A percentile compares a stretch with the other conserved stretches of the same genome.
phyloP scores from a whole-genome alignment of 495 filamentous ascomycete species.

The Penicillium pulvis region DNA sequence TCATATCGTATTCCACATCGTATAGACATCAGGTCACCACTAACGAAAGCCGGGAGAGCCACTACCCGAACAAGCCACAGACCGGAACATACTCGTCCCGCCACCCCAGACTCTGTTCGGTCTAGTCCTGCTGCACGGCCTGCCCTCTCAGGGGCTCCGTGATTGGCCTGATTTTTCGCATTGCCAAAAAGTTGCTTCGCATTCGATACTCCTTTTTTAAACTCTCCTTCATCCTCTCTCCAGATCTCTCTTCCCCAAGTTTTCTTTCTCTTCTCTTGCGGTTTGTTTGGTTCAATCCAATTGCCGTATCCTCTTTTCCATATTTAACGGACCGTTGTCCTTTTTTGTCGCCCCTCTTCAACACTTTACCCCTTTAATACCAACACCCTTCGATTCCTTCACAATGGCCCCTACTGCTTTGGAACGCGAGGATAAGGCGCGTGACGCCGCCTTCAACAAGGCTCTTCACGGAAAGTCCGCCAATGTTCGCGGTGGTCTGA shows the following conservation, averaged over 20 bases:
- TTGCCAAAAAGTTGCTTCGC: slow-evolving; percentile 16
- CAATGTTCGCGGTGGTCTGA: slow-evolving; percentile 68
- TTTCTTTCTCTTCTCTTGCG: slow-evolving; percentile 11
- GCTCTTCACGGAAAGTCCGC: slow-evolving; percentile 88
- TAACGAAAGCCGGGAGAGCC: slow-evolving; percentile 13
- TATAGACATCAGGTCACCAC: slow-evolving; percentile 22
- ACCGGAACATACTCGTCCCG: slow-evolving; percentile 16
- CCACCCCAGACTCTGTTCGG: slow-evolving; percentile 15
- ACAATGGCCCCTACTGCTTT: slow-evolving; percentile 73
- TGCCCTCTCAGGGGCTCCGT: slow-evolving; percentile 20
- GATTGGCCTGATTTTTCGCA: slow-evolving; percentile 21
- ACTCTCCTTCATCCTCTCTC: slow-evolving; percentile 8
- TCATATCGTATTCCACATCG: background rate
- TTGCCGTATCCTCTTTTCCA: background rate
- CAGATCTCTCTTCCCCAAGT: slow-evolving; percentile 6
- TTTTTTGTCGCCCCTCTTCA: slow-evolving; percentile 14
- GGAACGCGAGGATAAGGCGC: slow-evolving; percentile 81
- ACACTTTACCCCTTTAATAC: slow-evolving; percentile 28
- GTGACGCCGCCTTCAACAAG: slow-evolving; percentile 93
- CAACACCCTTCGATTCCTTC: slow-evolving; percentile 19
- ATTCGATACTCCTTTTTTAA: slow-evolving; percentile 12
- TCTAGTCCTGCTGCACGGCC: slow-evolving; percentile 5
- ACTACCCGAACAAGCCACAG: slow-evolving; percentile 25
- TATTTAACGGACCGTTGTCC: slow-evolving; percentile 2
- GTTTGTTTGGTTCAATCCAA: background rate